These are phyloP conservation scores for Ganoderma multipileum DNA, from an alignment of 1,284 basidiomycete genomes.

Conservation along the genomic window DNA sequence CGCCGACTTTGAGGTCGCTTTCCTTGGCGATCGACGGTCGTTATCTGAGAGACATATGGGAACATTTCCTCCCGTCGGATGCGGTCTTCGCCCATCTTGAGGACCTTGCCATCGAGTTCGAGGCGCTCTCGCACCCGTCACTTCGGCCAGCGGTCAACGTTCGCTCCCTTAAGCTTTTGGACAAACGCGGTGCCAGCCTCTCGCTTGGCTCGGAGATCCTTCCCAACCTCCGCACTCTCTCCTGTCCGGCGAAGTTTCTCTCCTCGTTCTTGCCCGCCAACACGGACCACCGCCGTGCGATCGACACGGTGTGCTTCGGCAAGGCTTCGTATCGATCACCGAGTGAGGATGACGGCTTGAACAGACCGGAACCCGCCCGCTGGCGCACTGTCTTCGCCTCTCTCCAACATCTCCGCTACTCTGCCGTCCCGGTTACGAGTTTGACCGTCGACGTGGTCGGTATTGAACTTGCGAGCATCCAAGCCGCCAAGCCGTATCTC, in stretches of 20 bases:
- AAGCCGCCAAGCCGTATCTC: background rate
- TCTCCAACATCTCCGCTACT: background rate
- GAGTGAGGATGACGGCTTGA: background rate
- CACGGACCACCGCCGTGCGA: background rate
- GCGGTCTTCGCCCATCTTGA: background rate
- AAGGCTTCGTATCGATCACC: background rate
- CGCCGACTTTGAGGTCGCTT: background rate
- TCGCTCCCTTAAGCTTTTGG: background rate
- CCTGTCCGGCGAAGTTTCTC: background rate
- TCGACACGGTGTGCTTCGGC: background rate
- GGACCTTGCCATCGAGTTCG: background rate
- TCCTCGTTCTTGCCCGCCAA: background rate
- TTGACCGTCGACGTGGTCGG: background rate
- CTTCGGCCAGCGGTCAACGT: background rate
- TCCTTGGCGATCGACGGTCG: background rate
- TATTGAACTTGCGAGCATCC: background rate
- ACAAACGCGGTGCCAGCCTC: background rate
- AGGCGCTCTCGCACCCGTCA: background rate
- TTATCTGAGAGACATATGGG: background rate
- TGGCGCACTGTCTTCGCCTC: background rate
- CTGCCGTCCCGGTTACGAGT: background rate
- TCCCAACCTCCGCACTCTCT: background rate
- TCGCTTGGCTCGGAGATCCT: background rate
- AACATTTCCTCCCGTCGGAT: background rate
- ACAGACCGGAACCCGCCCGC: background rate